Base-by-base conservation (phyloP, 1,284 basidiomycete species). In the Malassezia yamatoensis region DNA sequence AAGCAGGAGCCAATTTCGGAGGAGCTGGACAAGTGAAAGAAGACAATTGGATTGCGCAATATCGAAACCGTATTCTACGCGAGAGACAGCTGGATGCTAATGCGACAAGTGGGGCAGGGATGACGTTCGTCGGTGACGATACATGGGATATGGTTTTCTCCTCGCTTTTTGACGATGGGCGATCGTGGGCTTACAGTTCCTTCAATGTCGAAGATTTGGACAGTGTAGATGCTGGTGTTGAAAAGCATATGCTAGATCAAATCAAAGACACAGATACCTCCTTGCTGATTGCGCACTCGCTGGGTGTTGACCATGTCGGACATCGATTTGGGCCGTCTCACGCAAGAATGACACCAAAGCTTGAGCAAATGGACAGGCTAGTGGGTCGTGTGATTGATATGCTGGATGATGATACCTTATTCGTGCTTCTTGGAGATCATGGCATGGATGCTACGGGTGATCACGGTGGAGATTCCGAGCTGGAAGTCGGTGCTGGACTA, bases 181-280 rank as follows among this genome's bases (percentile, higher is more conserved):
- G 86, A 77, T 80, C 83, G 1, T 85, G 83, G 73, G 85, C 90
- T 0, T 96, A 85, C 73, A 90, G 96, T 75, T 96, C 90, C 1
- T 98, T 99, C 81, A 93, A 98, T 75, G 93, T 99, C 57, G 93
- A 96, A 76, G 94, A 98, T 72, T 80, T 98, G 15, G 89, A 98
- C 70, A 87, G 88, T 0, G 94, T 98, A 36, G 94, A 98, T 70
- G 80, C 85, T 49, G 91, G 93, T 9, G 90, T 98, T 53, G 83
- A 86, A 40, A 68, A 77, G 12, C 83, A 89, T 67, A 80, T 98
- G n/a, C 83, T 90, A 63, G 86, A 88, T 0, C 39, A n/a, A 64
- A 20, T 63, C 20, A 60, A 60, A 32, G 51, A 51, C 20, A 38
- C 20, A 6, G 15, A 57, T 40, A 88, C 86, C 86, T 85, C 90